These are phyloP conservation scores for Saturnispora halmiae DNA, from an alignment of 805 yeast species.

Conservation along the genomic window DNA sequence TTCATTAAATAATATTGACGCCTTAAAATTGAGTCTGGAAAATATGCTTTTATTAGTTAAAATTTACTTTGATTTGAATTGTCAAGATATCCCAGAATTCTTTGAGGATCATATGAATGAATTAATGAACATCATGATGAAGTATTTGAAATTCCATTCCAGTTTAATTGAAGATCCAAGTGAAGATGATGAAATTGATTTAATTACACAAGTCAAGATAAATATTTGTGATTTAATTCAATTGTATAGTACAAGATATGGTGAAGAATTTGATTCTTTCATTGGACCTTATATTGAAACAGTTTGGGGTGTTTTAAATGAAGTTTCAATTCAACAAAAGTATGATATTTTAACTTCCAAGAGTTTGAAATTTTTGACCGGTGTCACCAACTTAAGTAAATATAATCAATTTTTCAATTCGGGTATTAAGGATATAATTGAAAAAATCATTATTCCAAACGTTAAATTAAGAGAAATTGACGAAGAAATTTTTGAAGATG, in stretches of 20 bases:
- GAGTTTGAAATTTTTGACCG: constrained; percentile 71
- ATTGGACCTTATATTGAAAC: constrained; percentile 72
- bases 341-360: constrained; percentile 79
- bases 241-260: constrained; percentile 82
- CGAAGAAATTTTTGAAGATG: constrained; percentile 92
- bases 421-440: constrained; percentile 65
- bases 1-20: constrained; percentile 38
- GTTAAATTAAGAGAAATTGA: constrained; percentile 78
- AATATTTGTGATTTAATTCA: constrained; percentile 78
- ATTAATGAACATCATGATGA: constrained; percentile 77
- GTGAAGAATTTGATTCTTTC: constrained; percentile 78
- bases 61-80: constrained; percentile 85
- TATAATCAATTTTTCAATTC: constrained; percentile 56
- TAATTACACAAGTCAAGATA: constrained; percentile 64
- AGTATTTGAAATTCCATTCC: constrained; percentile 59
- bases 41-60: constrained; percentile 65
- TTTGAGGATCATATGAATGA: constrained; percentile 79
- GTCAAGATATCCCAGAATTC: constrained; percentile 97
- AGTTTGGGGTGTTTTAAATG: constrained; percentile 67
- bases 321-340: constrained; percentile 60
- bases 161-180: constrained; percentile 45
- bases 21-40: constrained; percentile 52
- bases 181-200: constrained; percentile 62
- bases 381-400: constrained; percentile 63
- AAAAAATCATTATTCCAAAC: constrained; percentile 82